Base-by-base conservation (phyloP, 805 yeast species). In the Yarrowia sp. region DNA sequence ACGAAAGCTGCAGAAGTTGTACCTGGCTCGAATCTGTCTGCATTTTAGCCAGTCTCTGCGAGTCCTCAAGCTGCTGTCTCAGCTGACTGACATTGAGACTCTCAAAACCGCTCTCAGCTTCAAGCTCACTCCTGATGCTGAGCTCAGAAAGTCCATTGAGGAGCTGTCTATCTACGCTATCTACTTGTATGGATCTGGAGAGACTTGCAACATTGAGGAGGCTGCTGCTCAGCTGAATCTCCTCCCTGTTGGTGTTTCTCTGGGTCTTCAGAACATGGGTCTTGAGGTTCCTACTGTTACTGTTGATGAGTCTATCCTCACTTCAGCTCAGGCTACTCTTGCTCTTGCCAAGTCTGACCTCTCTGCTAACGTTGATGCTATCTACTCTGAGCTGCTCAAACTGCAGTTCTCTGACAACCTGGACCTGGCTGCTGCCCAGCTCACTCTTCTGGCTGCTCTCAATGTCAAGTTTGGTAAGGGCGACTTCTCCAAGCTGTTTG, bases 111-210 rank as follows among this genome's bases (percentile, higher is more conserved):
- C 33, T 28, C 61, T 55, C 47, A 31, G 17, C 31, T 55, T 55
- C 61, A 39, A 41, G 38, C 36, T 55, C 13, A 31, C 61, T 13
- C 15, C 47, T 5, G 89, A 91, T 87, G 86, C 93, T 81, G 92
- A 90, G 84, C 90, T 88, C 81, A 87, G 93, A 83, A 81, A 83
- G 75, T 84, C 90, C 80, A 88, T 91, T 81, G 97, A 91, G 77
- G 96, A 91, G 84, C 87, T 92, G 31, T 11, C 45, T 38, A 41
- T 36, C 14, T 55, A 55, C 8, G 61, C 61, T 1, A 11, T 55
- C 31, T 55, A 55, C 47, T 15, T 55, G 31, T 55, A 41, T 38
- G 61, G 61, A 5, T 55, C 61, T 7, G 47, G 61, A 0, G 61
- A 55, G 38, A 6, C 36, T 6, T 28, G 45, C 13, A n/a, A 55